Percentiles rank a stretch among this genome's conserved stretches.
Evolutionary conservation across 352 stramenopile species (phyloP).

Genomic region (Phytophthora colocasiae): DNA sequence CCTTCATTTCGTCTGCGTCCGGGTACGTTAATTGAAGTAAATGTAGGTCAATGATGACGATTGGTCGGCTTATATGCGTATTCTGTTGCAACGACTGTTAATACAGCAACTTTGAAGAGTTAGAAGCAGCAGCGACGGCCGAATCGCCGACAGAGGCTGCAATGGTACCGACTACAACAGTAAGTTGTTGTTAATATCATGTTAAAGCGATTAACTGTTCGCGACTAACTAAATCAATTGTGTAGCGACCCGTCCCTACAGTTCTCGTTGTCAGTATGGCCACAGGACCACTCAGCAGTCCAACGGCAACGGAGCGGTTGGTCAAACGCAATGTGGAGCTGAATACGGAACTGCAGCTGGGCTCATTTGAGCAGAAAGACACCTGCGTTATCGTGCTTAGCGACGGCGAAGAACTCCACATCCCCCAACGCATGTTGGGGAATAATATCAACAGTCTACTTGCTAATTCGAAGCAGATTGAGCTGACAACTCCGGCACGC

Average conservation of each 20-base stretch:
- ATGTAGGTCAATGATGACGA: neutral
- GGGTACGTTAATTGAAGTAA: constrained; percentile 42
- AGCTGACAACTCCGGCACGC: constrained; percentile 57
- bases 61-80: neutral
- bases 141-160: constrained; percentile 33
- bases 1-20: constrained; percentile 72
- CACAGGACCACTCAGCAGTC: constrained; percentile 33
- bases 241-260: constrained; percentile 36
- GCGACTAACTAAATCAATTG: constrained; percentile 12
- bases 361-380: constrained; percentile 61
- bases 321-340: constrained; percentile 73
- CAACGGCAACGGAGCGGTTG: constrained; percentile 52
- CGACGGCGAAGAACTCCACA: constrained; percentile 76
- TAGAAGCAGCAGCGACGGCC: constrained; percentile 20
- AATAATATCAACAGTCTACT: constrained; percentile 45
- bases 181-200: constrained; percentile 13
- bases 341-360: constrained; percentile 57
- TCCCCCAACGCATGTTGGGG: constrained; percentile 60
- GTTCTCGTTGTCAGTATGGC: constrained; percentile 73
- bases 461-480: constrained; percentile 58
- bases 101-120: constrained; percentile 46
- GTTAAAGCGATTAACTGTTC: neutral
- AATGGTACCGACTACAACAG: constrained; percentile 17
- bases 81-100: neutral
- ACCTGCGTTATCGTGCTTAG: constrained; percentile 75